Conservation (phyloP, 768 basidiomycete species). For the Chalciporus piperatus region DNA sequence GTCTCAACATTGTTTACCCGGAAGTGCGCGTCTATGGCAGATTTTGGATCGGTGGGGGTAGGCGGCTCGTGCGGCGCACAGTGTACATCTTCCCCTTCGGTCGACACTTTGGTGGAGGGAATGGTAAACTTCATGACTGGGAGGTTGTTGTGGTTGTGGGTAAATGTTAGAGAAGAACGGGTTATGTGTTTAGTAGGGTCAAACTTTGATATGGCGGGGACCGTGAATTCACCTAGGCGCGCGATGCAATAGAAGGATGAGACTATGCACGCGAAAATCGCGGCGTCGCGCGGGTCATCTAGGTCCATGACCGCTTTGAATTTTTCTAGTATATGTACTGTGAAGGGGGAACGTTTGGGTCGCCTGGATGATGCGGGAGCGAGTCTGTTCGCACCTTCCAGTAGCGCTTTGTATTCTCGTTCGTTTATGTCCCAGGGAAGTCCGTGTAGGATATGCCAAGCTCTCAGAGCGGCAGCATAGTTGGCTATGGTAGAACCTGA, state of each 20-base stretch:
- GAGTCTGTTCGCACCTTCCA: not conserved
- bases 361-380: conserved; percentile 21
- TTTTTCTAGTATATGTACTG: conserved; percentile 1
- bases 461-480: conserved; percentile 37
- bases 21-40: not conserved
- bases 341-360: conserved; percentile 31
- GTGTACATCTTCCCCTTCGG: not conserved
- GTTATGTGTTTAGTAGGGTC: not conserved
- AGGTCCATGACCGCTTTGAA: conserved; percentile 22
- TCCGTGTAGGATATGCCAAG: conserved; percentile 42
- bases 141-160: not conserved
- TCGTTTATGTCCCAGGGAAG: not conserved
- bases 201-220: not conserved
- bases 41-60: not conserved
- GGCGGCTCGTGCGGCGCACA: not conserved
- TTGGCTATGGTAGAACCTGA: conserved; percentile 34
- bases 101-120: not conserved
- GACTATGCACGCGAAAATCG: conserved; percentile 38
- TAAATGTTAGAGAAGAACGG: not conserved
- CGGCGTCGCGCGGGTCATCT: conserved; percentile 28
- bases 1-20: not conserved
- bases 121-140: not conserved
- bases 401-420: not conserved
- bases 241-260: conserved; percentile 36
- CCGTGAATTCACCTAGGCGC: conserved; percentile 28